Base-by-base conservation (phyloP, 2,329 filamentous ascomycete genomes). In the Pseudocercospora crystallina region DNA sequence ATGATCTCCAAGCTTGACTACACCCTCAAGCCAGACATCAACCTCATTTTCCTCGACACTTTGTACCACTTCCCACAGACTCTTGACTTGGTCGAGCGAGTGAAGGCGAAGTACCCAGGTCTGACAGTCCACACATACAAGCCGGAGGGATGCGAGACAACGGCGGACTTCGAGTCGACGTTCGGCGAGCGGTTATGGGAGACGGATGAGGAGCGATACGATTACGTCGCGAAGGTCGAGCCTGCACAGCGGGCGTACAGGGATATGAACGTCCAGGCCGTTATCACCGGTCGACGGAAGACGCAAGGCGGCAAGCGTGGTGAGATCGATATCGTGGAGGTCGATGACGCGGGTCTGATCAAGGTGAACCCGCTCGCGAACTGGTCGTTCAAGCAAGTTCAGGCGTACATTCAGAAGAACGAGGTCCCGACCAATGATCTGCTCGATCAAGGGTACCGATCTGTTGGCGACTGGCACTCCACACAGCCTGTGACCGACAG, bases 281-380 rank as follows among this genome's bases (percentile, higher is more conserved):
- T 97, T 45, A 79, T 99, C 59, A 99, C 94, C 39, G 94, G 94
- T 46, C 89, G 94, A 52, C 84, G 94, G 56, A 84, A 89, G 61
- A 95, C 89, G 57, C 94, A 99, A 74, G 94, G 94, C 56, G 92
- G 90, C 58, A 90, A 94, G 76, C 87, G 94, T 53, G 90, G 91
- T 58, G 85, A 87, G 65, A 84, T 99, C 58, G 87, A 90, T 67
- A 89, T 99, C 67, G 82, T 99, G 65, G 94, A 99, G 72, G 77
- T 97, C 20, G 91, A 96, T 69, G 92, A 96, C 70, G 83, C 87
- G 26, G 90, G 90, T 47, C 80, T 97, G 59, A 83, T 97, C 79
- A 99, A 99, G 81, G 87, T 99, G 81, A 99, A 97, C 79, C 94
- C 94, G 10, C 77, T 99, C 58, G 91, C 91, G 67, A 90, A 91